Conservation (phyloP, 108 stramenopile species). For the Fragilaria radians region DNA sequence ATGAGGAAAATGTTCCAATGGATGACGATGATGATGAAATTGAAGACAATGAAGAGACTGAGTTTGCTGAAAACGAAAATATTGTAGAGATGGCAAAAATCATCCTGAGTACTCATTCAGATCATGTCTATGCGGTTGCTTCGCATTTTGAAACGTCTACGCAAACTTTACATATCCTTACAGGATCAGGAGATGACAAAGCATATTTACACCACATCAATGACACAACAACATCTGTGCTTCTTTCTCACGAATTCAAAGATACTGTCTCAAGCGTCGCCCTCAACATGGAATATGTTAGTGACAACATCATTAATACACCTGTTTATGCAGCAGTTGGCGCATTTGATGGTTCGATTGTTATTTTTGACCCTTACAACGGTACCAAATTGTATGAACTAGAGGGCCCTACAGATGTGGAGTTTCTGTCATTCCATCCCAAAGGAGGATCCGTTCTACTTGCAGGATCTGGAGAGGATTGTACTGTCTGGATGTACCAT, state of each 20-base stretch:
- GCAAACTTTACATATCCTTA: constrained; percentile 43
- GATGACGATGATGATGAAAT: constrained; percentile 62
- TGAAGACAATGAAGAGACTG: constrained; percentile 3
- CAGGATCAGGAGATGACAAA: constrained; percentile 92
- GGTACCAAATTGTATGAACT: constrained; percentile 49
- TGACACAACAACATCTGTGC: constrained; percentile 12
- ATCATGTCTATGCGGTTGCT: constrained; percentile 61
- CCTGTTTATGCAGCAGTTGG: constrained; percentile 63
- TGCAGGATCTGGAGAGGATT: constrained; percentile 85
- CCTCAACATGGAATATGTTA: constrained; percentile 57
- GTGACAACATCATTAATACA: constrained; percentile 34
- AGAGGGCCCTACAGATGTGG: constrained; percentile 95
- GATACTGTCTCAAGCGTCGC: constrained; percentile 86
- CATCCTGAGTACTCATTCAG: constrained; percentile 48
- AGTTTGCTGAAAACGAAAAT: background rate
- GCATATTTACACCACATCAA: constrained; percentile 67
- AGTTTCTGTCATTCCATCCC: constrained; percentile 93
- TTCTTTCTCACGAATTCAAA: constrained; percentile 59
- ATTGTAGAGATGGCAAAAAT: constrained; percentile 36
- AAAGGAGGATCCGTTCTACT: constrained; percentile 84
- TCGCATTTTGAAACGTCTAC: constrained; percentile 41
- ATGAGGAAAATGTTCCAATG: constrained; percentile 54
- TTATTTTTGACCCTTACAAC: constrained; percentile 64
- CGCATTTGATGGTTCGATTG: constrained; percentile 80
- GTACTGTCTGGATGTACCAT: constrained; percentile 97